These are phyloP conservation scores for Naganishia liquefaciens DNA, from an alignment of 1,284 basidiomycete genomes.

Conservation along the genomic window DNA sequence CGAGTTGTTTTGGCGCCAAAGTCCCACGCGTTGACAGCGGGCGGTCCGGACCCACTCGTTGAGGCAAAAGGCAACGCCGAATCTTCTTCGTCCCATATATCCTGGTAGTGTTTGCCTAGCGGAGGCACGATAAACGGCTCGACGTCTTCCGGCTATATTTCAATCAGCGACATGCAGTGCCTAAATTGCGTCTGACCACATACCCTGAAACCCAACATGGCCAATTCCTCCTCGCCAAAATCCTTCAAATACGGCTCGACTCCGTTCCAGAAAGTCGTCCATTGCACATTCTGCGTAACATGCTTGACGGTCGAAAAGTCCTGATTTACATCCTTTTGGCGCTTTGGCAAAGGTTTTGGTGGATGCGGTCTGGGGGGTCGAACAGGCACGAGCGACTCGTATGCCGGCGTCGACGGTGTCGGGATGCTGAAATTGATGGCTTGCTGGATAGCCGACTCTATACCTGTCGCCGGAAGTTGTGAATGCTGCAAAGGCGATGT, in stretches of 20 bases:
- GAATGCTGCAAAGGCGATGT: background rate
- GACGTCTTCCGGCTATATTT: constrained; percentile 66
- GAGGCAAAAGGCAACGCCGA: constrained; percentile 41
- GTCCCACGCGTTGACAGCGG: constrained; percentile 19
- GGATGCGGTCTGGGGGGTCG: constrained; percentile 68
- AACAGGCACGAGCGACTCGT: constrained; percentile 60
- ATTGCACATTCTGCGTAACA: constrained; percentile 58
- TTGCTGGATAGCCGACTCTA: constrained; percentile 19
- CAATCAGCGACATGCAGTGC: background rate
- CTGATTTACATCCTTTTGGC: constrained; percentile 74
- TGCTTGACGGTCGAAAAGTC: constrained; percentile 80
- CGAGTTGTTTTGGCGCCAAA: background rate
- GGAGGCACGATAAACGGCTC: constrained; percentile 83
- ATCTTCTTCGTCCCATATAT: constrained; percentile 91
- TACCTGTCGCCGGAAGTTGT: background rate
- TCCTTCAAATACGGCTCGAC: constrained; percentile 82
- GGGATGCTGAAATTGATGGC: constrained; percentile 25
- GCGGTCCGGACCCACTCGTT: constrained; percentile 42
- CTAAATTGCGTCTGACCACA: constrained; percentile 24
- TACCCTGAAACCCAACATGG: constrained; percentile 79
- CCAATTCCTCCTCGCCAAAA: constrained; percentile 85
- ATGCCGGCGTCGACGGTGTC: constrained; percentile 39
- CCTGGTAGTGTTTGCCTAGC: constrained; percentile 82
- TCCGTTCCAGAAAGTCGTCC: constrained; percentile 73
- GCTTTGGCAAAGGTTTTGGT: constrained; percentile 74